A percentile compares a stretch with the other conserved stretches of the same genome.
phyloP scores from a whole-genome alignment of 176 grass and related monocot species.

The Oryza rufipogon region DNA sequence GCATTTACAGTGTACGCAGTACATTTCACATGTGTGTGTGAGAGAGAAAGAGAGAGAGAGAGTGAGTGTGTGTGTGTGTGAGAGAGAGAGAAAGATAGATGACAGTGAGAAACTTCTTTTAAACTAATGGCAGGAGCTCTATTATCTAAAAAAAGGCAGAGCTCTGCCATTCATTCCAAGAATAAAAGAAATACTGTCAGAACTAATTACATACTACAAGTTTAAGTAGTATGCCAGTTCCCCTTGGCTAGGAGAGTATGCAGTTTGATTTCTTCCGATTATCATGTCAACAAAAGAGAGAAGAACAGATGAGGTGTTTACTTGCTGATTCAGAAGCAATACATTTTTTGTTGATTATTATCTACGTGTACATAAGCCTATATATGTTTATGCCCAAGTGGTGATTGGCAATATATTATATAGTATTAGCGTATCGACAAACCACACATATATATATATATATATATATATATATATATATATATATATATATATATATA shows the following conservation, averaged over 20 bases:
- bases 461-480: no score
- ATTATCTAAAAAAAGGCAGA: not conserved
- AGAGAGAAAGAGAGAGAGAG: no score
- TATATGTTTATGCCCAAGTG: not conserved
- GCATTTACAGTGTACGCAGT: not conserved
- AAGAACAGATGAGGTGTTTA: not conserved
- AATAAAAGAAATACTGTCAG: not conserved
- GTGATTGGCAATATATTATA: not conserved
- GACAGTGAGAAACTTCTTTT: no score
- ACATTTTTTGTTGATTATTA: not conserved
- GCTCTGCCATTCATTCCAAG: not conserved
- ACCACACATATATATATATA: no score
- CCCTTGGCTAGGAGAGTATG: not conserved
- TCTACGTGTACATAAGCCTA: no score
- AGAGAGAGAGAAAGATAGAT: no score
- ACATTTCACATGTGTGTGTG: not conserved
- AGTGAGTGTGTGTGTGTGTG: no score
- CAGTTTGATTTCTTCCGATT: not conserved
- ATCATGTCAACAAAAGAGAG: not conserved
- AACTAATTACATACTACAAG: not conserved
- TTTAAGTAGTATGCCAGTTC: not conserved
- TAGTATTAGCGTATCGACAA: no score
- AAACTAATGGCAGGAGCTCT: no score
- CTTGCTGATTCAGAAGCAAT: not conserved
- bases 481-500: no score